A percentile compares a stretch with the other conserved stretches of the same genome.
Conservation (phyloP, 495 filamentous ascomycete species). For the Hypoxylon fragiforme region DNA sequence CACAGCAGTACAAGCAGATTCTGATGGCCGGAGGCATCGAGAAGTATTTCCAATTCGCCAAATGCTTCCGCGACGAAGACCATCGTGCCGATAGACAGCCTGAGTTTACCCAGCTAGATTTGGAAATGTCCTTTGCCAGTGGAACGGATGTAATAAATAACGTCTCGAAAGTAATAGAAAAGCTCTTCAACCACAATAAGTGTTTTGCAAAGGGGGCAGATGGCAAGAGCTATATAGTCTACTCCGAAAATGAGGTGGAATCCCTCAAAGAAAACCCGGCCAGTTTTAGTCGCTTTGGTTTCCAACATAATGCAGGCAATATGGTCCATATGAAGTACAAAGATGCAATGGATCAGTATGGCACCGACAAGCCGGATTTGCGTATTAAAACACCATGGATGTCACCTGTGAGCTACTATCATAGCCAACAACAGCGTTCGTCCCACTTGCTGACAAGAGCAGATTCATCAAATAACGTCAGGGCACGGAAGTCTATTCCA, state of each 20-base stretch:
- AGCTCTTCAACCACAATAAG: background rate
- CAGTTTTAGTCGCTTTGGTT: no score
- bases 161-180: background rate
- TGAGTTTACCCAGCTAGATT: conserved; percentile 96
- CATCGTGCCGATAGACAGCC: conserved; percentile 90
- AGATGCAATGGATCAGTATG: conserved; percentile 77
- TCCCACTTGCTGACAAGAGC: conserved; percentile 36
- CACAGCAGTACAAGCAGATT: conserved; percentile 98
- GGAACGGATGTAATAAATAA: conserved; percentile 61
- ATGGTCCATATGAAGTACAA: conserved; percentile 62
- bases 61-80: conserved; percentile 96
- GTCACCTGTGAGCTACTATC: no score
- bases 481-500: conserved; percentile 59
- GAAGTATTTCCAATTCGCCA: conserved; percentile 88
- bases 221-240: no score
- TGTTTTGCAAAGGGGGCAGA: no score
- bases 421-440: background rate
- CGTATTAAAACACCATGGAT: conserved; percentile 46
- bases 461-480: conserved; percentile 67
- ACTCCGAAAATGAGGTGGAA: no score
- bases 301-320: no score
- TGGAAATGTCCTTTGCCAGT: conserved; percentile 85
- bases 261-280: no score
- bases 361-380: conserved; percentile 90
- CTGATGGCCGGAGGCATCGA: conserved; percentile 87